Conservation (phyloP, 1,284 basidiomycete genomes). For the Marasmius fiardii region DNA sequence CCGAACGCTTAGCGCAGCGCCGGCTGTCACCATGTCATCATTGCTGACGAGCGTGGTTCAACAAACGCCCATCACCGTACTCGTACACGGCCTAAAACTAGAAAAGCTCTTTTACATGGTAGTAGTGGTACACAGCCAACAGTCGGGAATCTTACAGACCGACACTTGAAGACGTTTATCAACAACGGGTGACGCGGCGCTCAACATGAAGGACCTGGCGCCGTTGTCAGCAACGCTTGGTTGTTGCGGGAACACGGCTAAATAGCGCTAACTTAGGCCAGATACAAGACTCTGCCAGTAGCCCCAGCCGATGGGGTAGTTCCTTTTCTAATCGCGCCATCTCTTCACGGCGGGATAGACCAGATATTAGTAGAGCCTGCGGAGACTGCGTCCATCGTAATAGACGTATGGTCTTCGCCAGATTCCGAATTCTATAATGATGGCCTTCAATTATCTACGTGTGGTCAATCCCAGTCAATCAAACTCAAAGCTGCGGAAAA, state of each 20-base stretch:
- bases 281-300: conserved; percentile 91
- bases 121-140: too few species aligned
- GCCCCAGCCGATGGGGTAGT: conserved; percentile 96
- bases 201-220: too few species aligned
- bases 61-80: neutral
- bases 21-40: neutral
- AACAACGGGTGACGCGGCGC: too few species aligned
- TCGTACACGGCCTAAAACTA: too few species aligned
- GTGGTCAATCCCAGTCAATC: neutral
- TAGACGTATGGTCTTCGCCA: conserved; percentile 96
- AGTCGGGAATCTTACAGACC: too few species aligned
- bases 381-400: conserved; percentile 99
- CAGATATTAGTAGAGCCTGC: conserved; percentile 91
- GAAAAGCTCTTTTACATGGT: too few species aligned
- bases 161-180: too few species aligned
- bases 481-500: neutral
- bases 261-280: too few species aligned
- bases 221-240: too few species aligned
- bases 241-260: too few species aligned
- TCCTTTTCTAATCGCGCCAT: conserved; percentile 93
- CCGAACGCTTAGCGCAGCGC: neutral
- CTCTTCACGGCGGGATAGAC: conserved; percentile 93
- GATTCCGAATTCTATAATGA: conserved; percentile 98
- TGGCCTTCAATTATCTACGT: conserved; percentile 94
- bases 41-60: neutral